A percentile compares a stretch with the other conserved stretches of the same genome.
These are phyloP conservation scores for Croton setiger DNA, from an alignment of 441 rosid species.

Conservation along the genomic window DNA sequence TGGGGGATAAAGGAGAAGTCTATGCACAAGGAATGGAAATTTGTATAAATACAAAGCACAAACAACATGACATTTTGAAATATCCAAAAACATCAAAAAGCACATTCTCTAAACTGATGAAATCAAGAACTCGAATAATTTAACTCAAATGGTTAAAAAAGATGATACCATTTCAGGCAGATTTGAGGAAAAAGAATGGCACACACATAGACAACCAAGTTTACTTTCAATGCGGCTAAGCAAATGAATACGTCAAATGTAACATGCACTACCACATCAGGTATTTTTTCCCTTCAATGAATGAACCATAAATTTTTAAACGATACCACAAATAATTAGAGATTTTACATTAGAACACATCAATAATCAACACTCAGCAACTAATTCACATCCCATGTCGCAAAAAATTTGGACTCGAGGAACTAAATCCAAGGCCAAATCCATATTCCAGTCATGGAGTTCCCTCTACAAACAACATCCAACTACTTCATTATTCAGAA, in stretches of 20 bases:
- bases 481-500: neutral
- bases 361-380: neutral
- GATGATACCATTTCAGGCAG: neutral
- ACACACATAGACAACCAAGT: neutral
- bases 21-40: neutral
- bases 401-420: neutral
- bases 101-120: neutral
- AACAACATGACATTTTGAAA: neutral
- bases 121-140: constrained; percentile 1
- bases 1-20: neutral
- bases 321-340: neutral
- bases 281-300: neutral
- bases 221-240: neutral
- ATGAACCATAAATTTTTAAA: neutral
- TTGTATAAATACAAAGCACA: neutral
- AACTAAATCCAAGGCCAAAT: neutral
- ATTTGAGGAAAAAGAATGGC: neutral
- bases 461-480: neutral
- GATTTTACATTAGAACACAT: neutral
- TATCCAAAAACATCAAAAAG: neutral
- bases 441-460: neutral
- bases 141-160: neutral
- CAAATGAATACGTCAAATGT: neutral
- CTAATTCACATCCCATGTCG: neutral
- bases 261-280: neutral